Base-by-base conservation (phyloP, 2,329 filamentous ascomycete species). In the Davidsoniella australis region DNA sequence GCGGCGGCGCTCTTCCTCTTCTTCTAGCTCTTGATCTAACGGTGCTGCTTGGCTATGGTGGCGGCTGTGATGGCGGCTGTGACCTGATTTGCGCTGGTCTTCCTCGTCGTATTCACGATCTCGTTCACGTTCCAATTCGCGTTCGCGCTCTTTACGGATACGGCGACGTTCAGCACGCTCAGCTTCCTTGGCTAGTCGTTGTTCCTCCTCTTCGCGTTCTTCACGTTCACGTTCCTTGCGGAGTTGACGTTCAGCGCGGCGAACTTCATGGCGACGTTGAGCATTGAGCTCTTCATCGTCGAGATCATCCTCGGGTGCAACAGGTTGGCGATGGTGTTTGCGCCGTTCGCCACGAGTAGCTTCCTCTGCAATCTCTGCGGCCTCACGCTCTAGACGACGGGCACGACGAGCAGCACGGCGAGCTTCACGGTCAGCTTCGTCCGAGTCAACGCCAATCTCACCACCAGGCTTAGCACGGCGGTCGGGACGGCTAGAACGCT, bases 401-500 rank as follows among this genome's bases (percentile, higher is more conserved):
- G 75, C 71, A 50, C 72, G 73, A n/a, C 80, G 75, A 50, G 77
- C 76, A 26, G 75, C 76, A 41, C 71, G 72, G 44, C 76, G 72
- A 18, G 73, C 75, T 59, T 83, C 80, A 23, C 70, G 66, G 10
- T 80, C 76, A 26, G 70, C 67, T 14, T 78, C 75, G 2, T 71
- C 66, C 51, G 68, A 65, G 5, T 64, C 61, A 8, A 60, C 64
- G 24, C 71, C 71, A 12, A 61, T 70, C 10, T 33, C 26, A 12
- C 26, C 26, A 33, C 26, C 26, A 33, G 26, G 26, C 38, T 76
- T 74, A 39, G 61, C 65, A 51, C 69, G 71, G 6, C 63, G 66
- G 38, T 73, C 76, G 4, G 75, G 73, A 16, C 72, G 72, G 40
- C 76, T 73, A 0, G 70, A 72, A 6, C 66, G 63, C 20, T 67